These are phyloP conservation scores for Spizellomyces punctatus DNA, from an alignment of 192 early-diverging fungal genomes.

Conservation along the genomic window DNA sequence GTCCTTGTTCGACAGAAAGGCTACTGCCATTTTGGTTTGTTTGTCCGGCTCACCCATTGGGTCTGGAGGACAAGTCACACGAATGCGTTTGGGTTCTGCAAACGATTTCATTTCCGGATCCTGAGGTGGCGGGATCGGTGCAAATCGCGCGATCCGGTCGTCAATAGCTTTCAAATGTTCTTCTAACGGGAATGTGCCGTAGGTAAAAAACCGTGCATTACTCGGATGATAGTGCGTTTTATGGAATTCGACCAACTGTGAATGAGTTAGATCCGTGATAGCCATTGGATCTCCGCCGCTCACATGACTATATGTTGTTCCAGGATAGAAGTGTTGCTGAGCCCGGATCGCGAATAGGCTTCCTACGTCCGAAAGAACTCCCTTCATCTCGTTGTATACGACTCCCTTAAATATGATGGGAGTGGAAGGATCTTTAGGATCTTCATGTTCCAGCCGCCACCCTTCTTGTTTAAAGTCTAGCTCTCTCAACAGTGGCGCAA, in stretches of 20 bases:
- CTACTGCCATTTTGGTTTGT: conserved; percentile 68
- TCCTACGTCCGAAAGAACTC: conserved; percentile 73
- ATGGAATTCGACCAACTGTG: conserved; percentile 83
- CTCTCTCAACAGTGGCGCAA: conserved; percentile 76
- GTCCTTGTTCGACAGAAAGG: conserved; percentile 59
- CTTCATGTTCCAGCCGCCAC: conserved; percentile 87
- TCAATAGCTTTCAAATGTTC: conserved; percentile 75
- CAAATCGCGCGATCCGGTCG: conserved; percentile 59
- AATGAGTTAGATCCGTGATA: conserved; percentile 87
- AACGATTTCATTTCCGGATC: conserved; percentile 38
- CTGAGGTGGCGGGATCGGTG: conserved; percentile 54
- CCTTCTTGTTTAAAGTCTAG: conserved; percentile 94
- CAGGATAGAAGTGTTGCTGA: conserved; percentile 83
- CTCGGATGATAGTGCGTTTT: conserved; percentile 86
- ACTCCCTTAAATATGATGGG: conserved; percentile 90
- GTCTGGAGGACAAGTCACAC: conserved; percentile 66
- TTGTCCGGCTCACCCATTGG: conserved; percentile 71
- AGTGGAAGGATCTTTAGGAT: conserved; percentile 61
- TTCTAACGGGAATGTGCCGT: conserved; percentile 80
- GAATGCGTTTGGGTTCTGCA: conserved; percentile 38
- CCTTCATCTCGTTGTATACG: conserved; percentile 99
- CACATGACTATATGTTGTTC: conserved; percentile 76
- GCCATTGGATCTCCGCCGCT: conserved; percentile 89
- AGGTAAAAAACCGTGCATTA: conserved; percentile 90
- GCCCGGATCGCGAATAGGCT: conserved; percentile 74